A percentile compares a stretch with the other conserved stretches of the same genome.
phyloP scores from a whole-genome alignment of 176 grass and related monocot genomes.

The Saccharum officinarum region DNA sequence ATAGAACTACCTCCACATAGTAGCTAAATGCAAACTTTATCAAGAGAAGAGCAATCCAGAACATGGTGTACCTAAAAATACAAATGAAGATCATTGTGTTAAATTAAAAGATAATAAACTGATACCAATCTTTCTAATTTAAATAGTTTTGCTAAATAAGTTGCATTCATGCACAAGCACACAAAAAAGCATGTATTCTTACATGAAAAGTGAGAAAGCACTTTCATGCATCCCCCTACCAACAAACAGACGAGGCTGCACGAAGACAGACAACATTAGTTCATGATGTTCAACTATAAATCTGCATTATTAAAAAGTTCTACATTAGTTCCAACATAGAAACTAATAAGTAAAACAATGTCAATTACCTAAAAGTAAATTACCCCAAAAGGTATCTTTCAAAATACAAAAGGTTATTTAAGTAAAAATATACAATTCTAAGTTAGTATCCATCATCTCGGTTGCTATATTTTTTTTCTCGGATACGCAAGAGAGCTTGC shows the following conservation, averaged over 20 bases:
- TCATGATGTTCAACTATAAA: constrained; percentile 17
- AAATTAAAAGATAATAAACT: constrained; percentile 6
- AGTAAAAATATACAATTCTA: not conserved
- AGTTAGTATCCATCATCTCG: not conserved
- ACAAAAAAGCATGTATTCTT: constrained; percentile 36
- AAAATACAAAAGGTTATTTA: constrained; percentile 5
- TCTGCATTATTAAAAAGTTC: not conserved
- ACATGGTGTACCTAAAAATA: constrained; percentile 84
- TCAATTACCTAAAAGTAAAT: not conserved
- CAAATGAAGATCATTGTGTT: constrained; percentile 14
- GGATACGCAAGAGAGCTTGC: not conserved
- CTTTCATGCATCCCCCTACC: constrained; percentile 99
- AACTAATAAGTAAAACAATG: not conserved
- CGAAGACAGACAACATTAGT: constrained; percentile 20
- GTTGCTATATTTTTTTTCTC: not conserved
- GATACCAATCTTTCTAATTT: constrained; percentile 5
- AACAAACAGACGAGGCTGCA: constrained; percentile 86
- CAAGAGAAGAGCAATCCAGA: constrained; percentile 80
- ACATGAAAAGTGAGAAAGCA: constrained; percentile 92
- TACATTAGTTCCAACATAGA: not conserved
- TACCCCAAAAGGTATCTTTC: not conserved
- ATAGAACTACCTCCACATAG: constrained; percentile 73
- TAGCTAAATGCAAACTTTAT: constrained; percentile 93
- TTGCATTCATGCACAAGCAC: not conserved
- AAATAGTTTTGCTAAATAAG: not conserved